Percentiles rank a stretch among this genome's conserved stretches.
Evolutionary conservation across 306 rosid genomes (phyloP).

Genomic region (Amphicarpaea edgeworthii): DNA sequence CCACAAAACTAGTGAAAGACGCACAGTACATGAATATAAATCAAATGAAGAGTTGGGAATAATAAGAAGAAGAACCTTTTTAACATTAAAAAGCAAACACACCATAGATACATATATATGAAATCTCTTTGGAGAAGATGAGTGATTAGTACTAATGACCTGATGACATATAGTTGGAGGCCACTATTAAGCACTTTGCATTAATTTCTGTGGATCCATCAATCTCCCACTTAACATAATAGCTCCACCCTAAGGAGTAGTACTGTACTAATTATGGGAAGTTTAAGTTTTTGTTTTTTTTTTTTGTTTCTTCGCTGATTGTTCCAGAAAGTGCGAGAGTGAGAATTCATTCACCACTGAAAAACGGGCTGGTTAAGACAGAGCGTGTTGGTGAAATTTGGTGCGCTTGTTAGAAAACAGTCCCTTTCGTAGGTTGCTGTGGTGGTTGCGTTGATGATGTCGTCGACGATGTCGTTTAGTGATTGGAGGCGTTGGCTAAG

Average conservation of each 20-base stretch:
- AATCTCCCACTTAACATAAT: neutral
- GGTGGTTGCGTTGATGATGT: no score
- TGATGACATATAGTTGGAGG: slow-evolving; percentile 9
- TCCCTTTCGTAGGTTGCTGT: no score
- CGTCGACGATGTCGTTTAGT: slow-evolving; percentile 45
- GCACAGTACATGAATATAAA: neutral
- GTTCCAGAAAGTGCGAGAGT: neutral
- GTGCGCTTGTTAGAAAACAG: no score
- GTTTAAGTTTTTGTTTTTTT: no score
- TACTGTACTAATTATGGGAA: no score
- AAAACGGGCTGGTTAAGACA: slow-evolving; percentile 14
- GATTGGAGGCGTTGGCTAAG: slow-evolving; percentile 76
- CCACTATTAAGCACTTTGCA: neutral
- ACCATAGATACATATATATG: no score
- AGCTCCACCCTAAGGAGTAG: no score
- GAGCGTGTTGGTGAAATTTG: no score
- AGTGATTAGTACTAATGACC: neutral
- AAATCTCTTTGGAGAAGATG: neutral
- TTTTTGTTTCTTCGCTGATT: no score
- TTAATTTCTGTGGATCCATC: neutral
- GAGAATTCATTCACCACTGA: neutral
- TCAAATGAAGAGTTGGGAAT: no score
- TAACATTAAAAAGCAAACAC: no score
- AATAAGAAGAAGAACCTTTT: no score
- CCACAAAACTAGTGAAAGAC: neutral